Evolutionary conservation across 805 yeast genomes (phyloP).

Genomic region (Clavispora phyllophila): DNA sequence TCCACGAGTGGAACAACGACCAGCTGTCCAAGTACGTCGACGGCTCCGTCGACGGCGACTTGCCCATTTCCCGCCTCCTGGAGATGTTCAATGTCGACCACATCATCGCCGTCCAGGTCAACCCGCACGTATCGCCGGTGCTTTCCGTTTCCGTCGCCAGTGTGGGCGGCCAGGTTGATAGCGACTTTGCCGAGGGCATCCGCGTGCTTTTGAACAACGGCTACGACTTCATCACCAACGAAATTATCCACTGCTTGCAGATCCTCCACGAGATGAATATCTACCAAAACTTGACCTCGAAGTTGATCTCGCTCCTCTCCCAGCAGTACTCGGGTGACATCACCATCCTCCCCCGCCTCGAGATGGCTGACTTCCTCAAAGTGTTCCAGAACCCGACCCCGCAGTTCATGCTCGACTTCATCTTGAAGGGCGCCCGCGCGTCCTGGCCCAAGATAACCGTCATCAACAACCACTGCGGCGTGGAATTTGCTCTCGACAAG

Average conservation of each 20-base stretch:
- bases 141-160: constrained; percentile 62
- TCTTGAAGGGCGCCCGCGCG: constrained; percentile 80
- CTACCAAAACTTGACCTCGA: constrained; percentile 65
- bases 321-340: constrained; percentile 93
- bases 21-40: constrained; percentile 80
- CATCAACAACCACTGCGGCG: constrained; percentile 82
- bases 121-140: constrained; percentile 92
- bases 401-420: constrained; percentile 63
- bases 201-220: constrained; percentile 48
- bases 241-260: constrained; percentile 72
- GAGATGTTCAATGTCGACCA: constrained; percentile 98
- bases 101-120: constrained; percentile 95
- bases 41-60: constrained; percentile 92
- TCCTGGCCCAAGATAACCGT: constrained; percentile 91
- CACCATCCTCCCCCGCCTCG: constrained; percentile 79
- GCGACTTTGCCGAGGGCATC: constrained; percentile 51
- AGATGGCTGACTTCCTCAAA: constrained; percentile 52
- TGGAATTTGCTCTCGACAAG: constrained; percentile 80
- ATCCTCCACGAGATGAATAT: constrained; percentile 73
- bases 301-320: constrained; percentile 66
- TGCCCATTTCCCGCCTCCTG: constrained; percentile 83
- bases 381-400: constrained; percentile 79
- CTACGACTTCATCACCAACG: constrained; percentile 60
- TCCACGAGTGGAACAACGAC: constrained; percentile 76
- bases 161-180: constrained; percentile 66